Base-by-base conservation (phyloP, 148 eudicot genomes). In the Pouteria glomerata region DNA sequence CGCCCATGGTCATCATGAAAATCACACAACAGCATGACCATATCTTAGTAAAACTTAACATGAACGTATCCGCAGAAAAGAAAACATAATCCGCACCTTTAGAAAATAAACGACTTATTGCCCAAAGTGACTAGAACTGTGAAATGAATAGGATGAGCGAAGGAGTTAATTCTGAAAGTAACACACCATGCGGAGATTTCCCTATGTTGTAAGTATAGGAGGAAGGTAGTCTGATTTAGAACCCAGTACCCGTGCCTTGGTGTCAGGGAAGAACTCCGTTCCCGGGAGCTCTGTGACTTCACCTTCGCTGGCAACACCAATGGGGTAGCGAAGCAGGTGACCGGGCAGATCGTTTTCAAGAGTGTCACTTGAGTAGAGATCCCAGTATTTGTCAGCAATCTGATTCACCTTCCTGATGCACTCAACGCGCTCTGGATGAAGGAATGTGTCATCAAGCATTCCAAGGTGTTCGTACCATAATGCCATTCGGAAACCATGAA, bases 401-500 rank as follows among this genome's bases (percentile, higher is more conserved):
- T 66, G 72, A 39, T 90, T 90, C 73, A 88, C 92, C 77, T 88
- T 90, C 52, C 39, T 65, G 15, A 77, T 80, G 27, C 96, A 90
- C 41, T 88, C 73, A 3, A 44, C 72, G 24, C 76, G 88, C 31
- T 86, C 76, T 19, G 96, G 96, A 27, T 80, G 77, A 15, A 68
- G 42, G 72, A 90, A 90, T 14, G 84, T 21, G 35, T 90, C 89
- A 63, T 86, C 86, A 7, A 90, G 84, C 96, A 88, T 84, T 71
- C 96, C 96, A 30, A 90, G 89, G 85, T 90, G 96, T 66, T 90
- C 96, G 7, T 90, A 90, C 96, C 96, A 90, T 11, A 90, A 77
- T 16, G 96, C 74, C 96, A 90, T 90, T 4, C 96, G 81, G 79
- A 90, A 90, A 21, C 96, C 96, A 24, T 90, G 88, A 21, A 90